Conservation (phyloP, 345 rosid genomes). For the Brassica carinata region DNA sequence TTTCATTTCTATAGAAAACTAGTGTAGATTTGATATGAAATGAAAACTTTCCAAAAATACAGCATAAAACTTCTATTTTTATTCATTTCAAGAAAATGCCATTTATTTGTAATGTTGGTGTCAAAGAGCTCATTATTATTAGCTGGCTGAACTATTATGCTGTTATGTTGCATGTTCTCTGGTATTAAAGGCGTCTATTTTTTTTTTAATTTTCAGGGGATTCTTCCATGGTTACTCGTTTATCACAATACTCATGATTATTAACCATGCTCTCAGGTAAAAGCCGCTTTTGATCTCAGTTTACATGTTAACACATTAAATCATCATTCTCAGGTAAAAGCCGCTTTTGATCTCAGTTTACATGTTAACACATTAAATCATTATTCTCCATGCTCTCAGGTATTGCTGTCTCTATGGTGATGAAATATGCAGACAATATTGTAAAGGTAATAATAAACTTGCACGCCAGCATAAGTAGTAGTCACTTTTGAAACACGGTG, state of each 20-base stretch:
- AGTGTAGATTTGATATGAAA: too few species aligned
- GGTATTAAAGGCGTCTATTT: not conserved
- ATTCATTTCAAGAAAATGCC: not conserved
- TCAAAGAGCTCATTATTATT: not conserved
- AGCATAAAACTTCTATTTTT: too few species aligned
- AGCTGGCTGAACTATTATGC: not conserved
- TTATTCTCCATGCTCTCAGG: constrained; percentile 39
- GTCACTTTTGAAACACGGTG: not conserved
- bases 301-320: not conserved
- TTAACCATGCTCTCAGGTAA: constrained; percentile 96
- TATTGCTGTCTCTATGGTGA: constrained; percentile 95
- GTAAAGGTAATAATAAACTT: constrained; percentile 60
- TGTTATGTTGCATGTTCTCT: not conserved
- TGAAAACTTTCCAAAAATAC: too few species aligned
- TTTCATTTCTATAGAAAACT: too few species aligned
- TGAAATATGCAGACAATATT: constrained; percentile 96
- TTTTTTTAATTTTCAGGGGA: constrained; percentile 61
- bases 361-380: constrained; percentile 1
- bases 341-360: not conserved
- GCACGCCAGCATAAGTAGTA: not conserved
- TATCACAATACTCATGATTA: constrained; percentile 84
- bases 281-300: not conserved
- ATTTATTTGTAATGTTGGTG: not conserved
- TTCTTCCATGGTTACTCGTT: constrained; percentile 95
- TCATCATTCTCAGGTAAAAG: constrained; percentile 50